Evolutionary conservation across 2,329 filamentous ascomycete species (phyloP), one percentile per base, ranked within the genome.

Genomic region (Paracorniculantispora psalliotae): DNA sequence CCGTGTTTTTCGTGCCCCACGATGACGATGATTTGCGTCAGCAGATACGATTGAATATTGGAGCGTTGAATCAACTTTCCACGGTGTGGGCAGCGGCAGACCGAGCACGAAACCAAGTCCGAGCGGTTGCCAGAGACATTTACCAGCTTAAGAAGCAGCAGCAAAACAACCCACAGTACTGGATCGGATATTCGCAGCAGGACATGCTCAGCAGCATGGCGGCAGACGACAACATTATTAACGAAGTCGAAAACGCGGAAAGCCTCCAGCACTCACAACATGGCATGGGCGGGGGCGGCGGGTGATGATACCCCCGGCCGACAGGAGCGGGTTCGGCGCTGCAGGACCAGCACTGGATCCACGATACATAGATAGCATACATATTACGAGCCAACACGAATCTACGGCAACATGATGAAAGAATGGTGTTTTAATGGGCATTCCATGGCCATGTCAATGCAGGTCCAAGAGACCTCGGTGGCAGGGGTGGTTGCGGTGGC

Each of bases 61-160:
- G 88, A 17, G 88, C 89, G 0, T 79, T 94, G 43, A 87, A 87
- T 66, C 80, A 84, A 41, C 77, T 93, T 8, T 85, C 84, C 43
- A 75, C 77, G 17, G 86, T 90, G 3, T 94, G 90, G 90, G 82
- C 83, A 37, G 86, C 91, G 35, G 89, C 90, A 1, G 80, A 78
- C 47, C 82, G 81, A 13, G 89, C 90, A 2, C 81, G 88, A 61
- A 81, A 80, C 4, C 90, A 94, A 71, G 87, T 96, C 17, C 86
- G 86, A 64, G 84, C 84, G 9, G 89, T 94, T 19, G 90, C 91
- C n/a, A 84, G 89, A 67, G 88, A 92, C 65, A 87, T 93, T 52
- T 87, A 83, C 69, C 78, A 76, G 17, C 73, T 76, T 47, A 84
- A 83, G 75, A 85, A 82, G 75, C 77, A 78, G 48, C 79, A 79